Evolutionary conservation across 306 rosid genomes (phyloP).

Genomic region (Quercus alba): DNA sequence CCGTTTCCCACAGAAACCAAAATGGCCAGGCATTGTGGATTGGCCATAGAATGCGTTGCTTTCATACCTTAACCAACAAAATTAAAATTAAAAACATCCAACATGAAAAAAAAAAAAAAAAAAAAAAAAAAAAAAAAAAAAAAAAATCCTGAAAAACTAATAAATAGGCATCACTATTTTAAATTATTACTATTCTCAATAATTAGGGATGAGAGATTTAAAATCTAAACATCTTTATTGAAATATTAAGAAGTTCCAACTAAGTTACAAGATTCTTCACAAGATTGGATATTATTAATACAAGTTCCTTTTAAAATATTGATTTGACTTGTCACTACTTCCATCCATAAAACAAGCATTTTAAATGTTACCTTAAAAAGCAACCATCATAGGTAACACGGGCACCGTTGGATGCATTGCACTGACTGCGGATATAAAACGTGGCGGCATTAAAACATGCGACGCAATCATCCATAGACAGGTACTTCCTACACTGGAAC

Average conservation of each 20-base stretch:
- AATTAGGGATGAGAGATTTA: no score
- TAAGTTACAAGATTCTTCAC: no score
- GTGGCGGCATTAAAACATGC: constrained; percentile 43
- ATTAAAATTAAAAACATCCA: background rate
- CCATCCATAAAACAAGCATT: no score
- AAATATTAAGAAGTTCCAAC: no score
- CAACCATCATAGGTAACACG: constrained; percentile 75
- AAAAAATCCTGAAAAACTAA: no score
- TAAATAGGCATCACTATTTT: no score
- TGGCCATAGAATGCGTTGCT: constrained; percentile 34
- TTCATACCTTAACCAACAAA: constrained; percentile 32
- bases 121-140: no score
- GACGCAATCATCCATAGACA: constrained; percentile 43
- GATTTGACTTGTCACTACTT: no score
- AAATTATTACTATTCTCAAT: no score
- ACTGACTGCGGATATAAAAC: constrained; percentile 52
- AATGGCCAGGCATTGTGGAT: constrained; percentile 23
- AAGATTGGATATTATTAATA: no score
- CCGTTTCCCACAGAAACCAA: constrained; percentile 27
- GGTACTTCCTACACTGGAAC: constrained; percentile 63
- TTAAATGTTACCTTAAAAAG: constrained; percentile 51
- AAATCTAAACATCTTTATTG: no score
- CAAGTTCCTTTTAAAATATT: no score
- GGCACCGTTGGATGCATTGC: constrained; percentile 70
- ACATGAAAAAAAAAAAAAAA: background rate